A percentile compares a stretch with the other conserved stretches of the same genome.
phyloP scores from a whole-genome alignment of 768 basidiomycete species.

The Hortiboletus flavorubellus region DNA sequence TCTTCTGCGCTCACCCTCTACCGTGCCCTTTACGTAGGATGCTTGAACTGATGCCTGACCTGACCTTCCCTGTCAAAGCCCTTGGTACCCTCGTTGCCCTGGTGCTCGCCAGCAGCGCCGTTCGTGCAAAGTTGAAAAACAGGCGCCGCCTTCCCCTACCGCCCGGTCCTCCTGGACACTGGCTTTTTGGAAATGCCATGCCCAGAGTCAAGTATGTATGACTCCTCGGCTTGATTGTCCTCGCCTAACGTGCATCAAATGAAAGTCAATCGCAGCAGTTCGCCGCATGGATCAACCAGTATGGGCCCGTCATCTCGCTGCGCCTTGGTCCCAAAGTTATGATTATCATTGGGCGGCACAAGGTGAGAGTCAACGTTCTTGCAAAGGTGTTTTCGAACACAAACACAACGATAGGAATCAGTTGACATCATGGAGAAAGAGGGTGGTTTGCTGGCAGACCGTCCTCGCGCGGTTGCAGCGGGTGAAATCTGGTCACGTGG shows the following conservation, averaged over 20 bases:
- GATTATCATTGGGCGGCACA: slow-evolving; percentile 35
- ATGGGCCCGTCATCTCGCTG: slow-evolving; percentile 59
- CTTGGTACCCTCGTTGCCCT: slow-evolving; percentile 20
- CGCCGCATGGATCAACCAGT: slow-evolving; percentile 56
- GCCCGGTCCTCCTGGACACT: slow-evolving; percentile 33
- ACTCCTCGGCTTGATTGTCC: background rate
- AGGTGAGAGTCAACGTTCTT: slow-evolving; percentile 23
- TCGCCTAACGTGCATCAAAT: background rate
- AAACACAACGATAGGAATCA: slow-evolving; percentile 40
- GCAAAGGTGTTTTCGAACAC: background rate
- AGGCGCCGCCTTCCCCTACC: slow-evolving; percentile 25
- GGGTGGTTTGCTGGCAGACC: slow-evolving; percentile 53
- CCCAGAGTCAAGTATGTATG: slow-evolving; percentile 26
- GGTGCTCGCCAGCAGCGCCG: slow-evolving; percentile 8
- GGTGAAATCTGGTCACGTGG: slow-evolving; percentile 60
- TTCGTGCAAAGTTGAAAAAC: slow-evolving; percentile 8
- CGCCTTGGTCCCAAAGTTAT: slow-evolving; percentile 42
- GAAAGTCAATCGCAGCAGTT: slow-evolving; percentile 39
- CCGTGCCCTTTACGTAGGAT: background rate
- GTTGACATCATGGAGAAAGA: slow-evolving; percentile 67
- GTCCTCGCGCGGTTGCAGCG: slow-evolving; percentile 53
- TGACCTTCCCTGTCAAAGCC: slow-evolving; percentile 11
- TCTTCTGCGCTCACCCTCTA: background rate
- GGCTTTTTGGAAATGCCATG: slow-evolving; percentile 31
- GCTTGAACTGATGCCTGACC: slow-evolving; percentile 5